These are phyloP conservation scores for Metschnikowia cubensis DNA, from an alignment of 805 yeast species.

Conservation along the genomic window DNA sequence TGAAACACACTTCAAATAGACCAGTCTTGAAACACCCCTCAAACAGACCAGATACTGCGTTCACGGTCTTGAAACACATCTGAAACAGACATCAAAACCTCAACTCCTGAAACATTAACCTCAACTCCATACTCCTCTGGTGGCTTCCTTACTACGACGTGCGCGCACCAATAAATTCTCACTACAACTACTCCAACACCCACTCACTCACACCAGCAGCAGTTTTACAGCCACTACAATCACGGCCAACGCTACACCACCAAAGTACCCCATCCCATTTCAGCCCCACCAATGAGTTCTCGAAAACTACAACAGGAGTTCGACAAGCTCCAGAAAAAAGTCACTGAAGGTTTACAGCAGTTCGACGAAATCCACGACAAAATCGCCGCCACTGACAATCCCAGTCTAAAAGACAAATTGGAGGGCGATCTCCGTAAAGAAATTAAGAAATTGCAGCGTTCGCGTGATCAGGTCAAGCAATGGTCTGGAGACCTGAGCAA, in stretches of 20 bases:
- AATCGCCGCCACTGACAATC: constrained; percentile 73
- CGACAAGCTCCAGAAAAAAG: constrained; percentile 87
- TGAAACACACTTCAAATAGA: no score
- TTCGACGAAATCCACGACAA: constrained; percentile 87
- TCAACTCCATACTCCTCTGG: no score
- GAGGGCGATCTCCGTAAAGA: constrained; percentile 92
- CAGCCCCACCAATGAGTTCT: constrained; percentile 32
- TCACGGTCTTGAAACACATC: no score
- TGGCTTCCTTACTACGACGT: no score
- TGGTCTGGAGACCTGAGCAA: constrained; percentile 92
- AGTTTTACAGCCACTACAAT: neutral
- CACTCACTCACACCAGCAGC: no score
- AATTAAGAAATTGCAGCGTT: constrained; percentile 88
- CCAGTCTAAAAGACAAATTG: constrained; percentile 87
- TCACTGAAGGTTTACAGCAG: constrained; percentile 82
- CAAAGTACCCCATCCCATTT: neutral
- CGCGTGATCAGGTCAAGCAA: constrained; percentile 90
- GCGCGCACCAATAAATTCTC: no score
- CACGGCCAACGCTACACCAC: constrained; percentile 37
- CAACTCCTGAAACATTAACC: no score
- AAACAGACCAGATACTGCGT: no score
- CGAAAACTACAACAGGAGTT: constrained; percentile 63
- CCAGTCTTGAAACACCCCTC: no score
- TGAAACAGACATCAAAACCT: no score
- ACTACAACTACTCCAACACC: no score